Base-by-base conservation (phyloP, 176 grass and related monocot genomes). In the Carex littledalei region DNA sequence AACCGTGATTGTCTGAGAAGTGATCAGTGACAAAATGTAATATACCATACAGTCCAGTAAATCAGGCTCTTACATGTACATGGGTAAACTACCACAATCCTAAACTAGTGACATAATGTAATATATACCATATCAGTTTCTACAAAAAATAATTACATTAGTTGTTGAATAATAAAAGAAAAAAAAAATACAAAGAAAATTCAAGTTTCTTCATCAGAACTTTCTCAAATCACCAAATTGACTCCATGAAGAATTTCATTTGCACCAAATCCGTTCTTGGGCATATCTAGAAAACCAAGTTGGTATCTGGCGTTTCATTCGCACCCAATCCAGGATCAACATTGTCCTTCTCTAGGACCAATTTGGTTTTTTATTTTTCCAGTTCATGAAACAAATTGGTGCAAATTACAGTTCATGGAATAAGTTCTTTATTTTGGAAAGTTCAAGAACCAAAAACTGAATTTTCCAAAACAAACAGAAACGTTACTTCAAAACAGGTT, bases 81-180 rank as follows among this genome's bases (percentile, higher is more conserved):
- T 12, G 47, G 47, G 47, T 50, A 66, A 66, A 66, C 63, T 66
- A 66, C 11, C 15, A 69, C 2, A 10, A 49, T 74, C 43, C 43
- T 74, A 74, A 74, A 50, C 12, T 20, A 74, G n/a, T 39, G 37
- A 39, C 37, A 39, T 39, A 39, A 5, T 39, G 4, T 39, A 39
- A 39, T 15, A 54, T 29, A 52, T 31, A 54, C 11, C 5, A 17
- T 76, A 52, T 76, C 21, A 76, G 72, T 76, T 29, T 50, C 47
- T 76, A 76, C 72, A 54, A 76, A 76, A 17, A 39, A 26, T 54
- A 76, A 50, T 26, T 54, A 76, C 72, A 76, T 16, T 76, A 16
- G 47, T 54, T 76, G 45, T 53, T 54, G 47, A 53, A 52, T 16
- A 76, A 29, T 24, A 76, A 54, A 76, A 54, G 1, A 15, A 29